Percentiles rank a stretch among this genome's conserved stretches.
Conservation (phyloP, 768 basidiomycete species). For the Macrolepiota fuliginosa region DNA sequence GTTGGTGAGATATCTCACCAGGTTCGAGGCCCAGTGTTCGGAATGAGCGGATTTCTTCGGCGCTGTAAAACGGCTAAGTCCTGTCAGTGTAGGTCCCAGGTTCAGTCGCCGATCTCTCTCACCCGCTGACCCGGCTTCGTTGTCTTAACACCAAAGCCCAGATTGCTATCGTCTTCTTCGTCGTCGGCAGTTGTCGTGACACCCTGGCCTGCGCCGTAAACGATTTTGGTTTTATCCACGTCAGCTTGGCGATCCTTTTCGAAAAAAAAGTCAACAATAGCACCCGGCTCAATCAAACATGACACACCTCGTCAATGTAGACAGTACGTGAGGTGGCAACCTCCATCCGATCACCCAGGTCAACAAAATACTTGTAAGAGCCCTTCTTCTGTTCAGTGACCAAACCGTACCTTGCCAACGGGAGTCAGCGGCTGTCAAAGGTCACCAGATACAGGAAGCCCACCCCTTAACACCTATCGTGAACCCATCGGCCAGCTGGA, state of each 20-base stretch:
- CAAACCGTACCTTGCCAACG: slow-evolving; percentile 67
- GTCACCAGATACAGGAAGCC: slow-evolving; percentile 18
- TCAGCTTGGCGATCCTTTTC: slow-evolving; percentile 43
- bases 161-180: slow-evolving; percentile 33
- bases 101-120: slow-evolving; percentile 15
- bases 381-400: slow-evolving; percentile 89
- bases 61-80: slow-evolving; percentile 74
- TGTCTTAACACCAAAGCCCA: slow-evolving; percentile 30
- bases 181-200: slow-evolving; percentile 33
- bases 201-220: slow-evolving; percentile 43
- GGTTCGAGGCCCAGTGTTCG: slow-evolving; percentile 79
- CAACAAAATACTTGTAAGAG: slow-evolving; percentile 77
- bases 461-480: slow-evolving; percentile 83
- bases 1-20: slow-evolving; percentile 38
- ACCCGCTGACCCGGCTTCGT: slow-evolving; percentile 56
- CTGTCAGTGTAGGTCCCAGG: slow-evolving; percentile 7
- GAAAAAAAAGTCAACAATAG: background rate
- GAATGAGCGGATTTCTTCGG: slow-evolving; percentile 81
- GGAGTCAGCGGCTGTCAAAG: background rate
- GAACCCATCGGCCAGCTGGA: slow-evolving; percentile 73
- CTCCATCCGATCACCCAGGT: slow-evolving; percentile 74
- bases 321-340: slow-evolving; percentile 67
- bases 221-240: slow-evolving; percentile 40
- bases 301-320: slow-evolving; percentile 73
- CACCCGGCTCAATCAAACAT: background rate